Conservation (phyloP, 441 rosid species). For the Biscutella laevigata region DNA sequence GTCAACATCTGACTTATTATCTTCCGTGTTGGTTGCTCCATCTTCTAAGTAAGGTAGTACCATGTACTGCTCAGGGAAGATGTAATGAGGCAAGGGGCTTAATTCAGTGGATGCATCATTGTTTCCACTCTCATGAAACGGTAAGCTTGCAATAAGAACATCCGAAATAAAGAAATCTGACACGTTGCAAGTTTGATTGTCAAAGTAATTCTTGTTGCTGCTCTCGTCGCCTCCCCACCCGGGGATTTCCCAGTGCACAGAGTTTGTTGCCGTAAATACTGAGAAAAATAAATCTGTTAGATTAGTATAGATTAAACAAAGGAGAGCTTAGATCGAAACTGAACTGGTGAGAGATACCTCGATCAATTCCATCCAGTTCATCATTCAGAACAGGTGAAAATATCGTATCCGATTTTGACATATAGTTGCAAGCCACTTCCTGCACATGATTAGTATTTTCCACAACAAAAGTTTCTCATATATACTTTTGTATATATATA, state of each 20-base stretch:
- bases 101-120: conserved; percentile 37
- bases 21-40: conserved; percentile 37
- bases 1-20: conserved; percentile 40
- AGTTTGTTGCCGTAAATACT: conserved; percentile 30
- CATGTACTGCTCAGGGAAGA: conserved; percentile 62
- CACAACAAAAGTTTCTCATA: not conserved
- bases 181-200: conserved; percentile 59
- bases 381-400: conserved; percentile 31
- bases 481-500: no score
- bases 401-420: conserved; percentile 23
- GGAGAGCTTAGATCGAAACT: not conserved
- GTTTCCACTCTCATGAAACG: conserved; percentile 51
- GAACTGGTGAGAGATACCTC: conserved; percentile 17
- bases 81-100: conserved; percentile 53
- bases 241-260: conserved; percentile 31
- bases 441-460: conserved; percentile 5
- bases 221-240: conserved; percentile 43
- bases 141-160: conserved; percentile 62
- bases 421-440: conserved; percentile 18
- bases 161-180: conserved; percentile 77
- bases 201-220: conserved; percentile 42
- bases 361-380: conserved; percentile 25
- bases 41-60: conserved; percentile 72
- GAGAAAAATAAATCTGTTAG: conserved; percentile 1
- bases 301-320: not conserved